These are phyloP conservation scores for Heterobasidion annosum DNA, from an alignment of 1,284 basidiomycete species.

Conservation along the genomic window DNA sequence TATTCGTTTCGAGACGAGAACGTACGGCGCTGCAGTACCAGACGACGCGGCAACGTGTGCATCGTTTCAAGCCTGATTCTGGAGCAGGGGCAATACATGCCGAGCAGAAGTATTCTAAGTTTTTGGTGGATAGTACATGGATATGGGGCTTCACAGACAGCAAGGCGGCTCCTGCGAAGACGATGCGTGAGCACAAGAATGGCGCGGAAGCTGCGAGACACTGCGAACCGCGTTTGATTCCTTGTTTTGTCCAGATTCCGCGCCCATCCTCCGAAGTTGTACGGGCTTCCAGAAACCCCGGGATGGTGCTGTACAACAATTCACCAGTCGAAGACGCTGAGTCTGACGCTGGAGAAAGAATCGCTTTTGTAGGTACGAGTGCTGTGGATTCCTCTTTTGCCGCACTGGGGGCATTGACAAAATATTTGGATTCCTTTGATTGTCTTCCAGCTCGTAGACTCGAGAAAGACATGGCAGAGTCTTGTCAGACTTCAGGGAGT, in stretches of 20 bases:
- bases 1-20: background rate
- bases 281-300: slow-evolving; percentile 15
- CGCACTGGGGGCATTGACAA: slow-evolving; percentile 2
- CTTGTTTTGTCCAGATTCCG: slow-evolving; percentile 22
- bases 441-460: slow-evolving; percentile 10
- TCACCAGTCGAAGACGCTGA: background rate
- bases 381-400: background rate
- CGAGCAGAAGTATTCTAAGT: slow-evolving; percentile 60
- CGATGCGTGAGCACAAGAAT: background rate
- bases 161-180: slow-evolving; percentile 46
- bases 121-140: slow-evolving; percentile 55
- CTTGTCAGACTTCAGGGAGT: background rate
- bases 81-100: slow-evolving; percentile 42
- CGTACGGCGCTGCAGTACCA: slow-evolving; percentile 68
- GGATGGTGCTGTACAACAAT: slow-evolving; percentile 13
- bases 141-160: slow-evolving; percentile 51
- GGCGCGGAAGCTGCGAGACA: background rate
- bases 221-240: slow-evolving; percentile 28
- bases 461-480: slow-evolving; percentile 13
- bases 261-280: slow-evolving; percentile 15
- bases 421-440: slow-evolving; percentile 13
- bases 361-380: background rate
- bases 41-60: slow-evolving; percentile 58
- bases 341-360: background rate
- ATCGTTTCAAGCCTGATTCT: slow-evolving; percentile 43